Evolutionary conservation across 306 rosid genomes (phyloP), one percentile per base, ranked within the genome.

Genomic region (Cotoneaster glaucophyllus): DNA sequence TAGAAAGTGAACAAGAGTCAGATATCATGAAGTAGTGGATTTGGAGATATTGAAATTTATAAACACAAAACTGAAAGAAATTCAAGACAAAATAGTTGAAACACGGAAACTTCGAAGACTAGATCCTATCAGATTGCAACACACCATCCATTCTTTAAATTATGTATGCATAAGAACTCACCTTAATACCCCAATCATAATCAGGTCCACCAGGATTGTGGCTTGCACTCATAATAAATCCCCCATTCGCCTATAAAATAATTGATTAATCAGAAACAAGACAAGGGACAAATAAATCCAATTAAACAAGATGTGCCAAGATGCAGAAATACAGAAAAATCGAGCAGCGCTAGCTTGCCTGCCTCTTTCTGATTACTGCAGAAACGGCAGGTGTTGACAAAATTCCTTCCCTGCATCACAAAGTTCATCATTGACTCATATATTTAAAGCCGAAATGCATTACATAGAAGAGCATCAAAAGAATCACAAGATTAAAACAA

Each of bases 201-300:
- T 96, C 98, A 81, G 98, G 98, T 9, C 99, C 99, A 34, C 99
- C 98, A 18, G 98, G 99, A 85, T 96, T 93, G 77, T 96, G 99
- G 86, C 98, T 96, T 48, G 98, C 98, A 78, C 99, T 96, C 99
- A 93, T 96, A 76, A 96, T 87, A 84, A 96, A 93, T 83, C 99
- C 99, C 76, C 99, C 98, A 79, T 96, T 90, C 67, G 98, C 99
- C 97, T 95, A 76, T 68, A 68, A 54, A 84, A 76, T 59, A 77
- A 62, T 74, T 78, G 54, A 76, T 67, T 14, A 64, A 74, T 58
- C 43, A 79, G 37, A 58, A 64, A 67, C 58, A 74, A 59, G 61
- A 64, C 52, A 61, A 84, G 80, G 64, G 7, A 61, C 28, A 43
- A 58, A 61, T 21, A 26, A 80, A 50, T 24, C 44, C 17, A 72